Evolutionary conservation across 129 eudicot genomes (phyloP).

Genomic region (Saposhnikovia divaricata): DNA sequence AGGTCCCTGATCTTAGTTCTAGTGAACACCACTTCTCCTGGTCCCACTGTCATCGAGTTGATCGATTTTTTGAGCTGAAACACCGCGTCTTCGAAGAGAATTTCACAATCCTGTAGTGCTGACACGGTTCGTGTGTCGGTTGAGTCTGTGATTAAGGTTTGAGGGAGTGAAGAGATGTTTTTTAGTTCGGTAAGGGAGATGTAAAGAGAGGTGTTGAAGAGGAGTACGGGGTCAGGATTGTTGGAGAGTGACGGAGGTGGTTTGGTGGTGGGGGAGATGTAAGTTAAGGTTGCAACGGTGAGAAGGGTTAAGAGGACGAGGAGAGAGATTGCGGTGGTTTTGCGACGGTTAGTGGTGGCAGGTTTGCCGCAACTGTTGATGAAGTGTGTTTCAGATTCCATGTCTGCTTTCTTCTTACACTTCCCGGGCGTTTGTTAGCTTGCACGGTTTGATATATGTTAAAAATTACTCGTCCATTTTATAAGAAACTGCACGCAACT

Average conservation of each 20-base stretch:
- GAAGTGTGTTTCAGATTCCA: conserved; percentile 37
- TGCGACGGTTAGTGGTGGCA: conserved; percentile 23
- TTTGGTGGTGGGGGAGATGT: conserved; percentile 15
- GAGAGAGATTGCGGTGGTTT: conserved; percentile 21
- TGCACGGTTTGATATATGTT: background rate
- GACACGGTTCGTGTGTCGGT: conserved; percentile 27
- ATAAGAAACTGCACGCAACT: no score
- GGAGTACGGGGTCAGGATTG: conserved; percentile 26
- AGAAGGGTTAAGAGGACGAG: conserved; percentile 24
- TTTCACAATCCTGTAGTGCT: conserved; percentile 53
- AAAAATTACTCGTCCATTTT: no score
- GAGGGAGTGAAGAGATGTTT: conserved; percentile 40
- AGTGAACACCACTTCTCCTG: conserved; percentile 28
- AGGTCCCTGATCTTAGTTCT: conserved; percentile 38
- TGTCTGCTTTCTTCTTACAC: background rate
- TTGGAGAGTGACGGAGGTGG: conserved; percentile 18
- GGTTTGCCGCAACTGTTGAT: conserved; percentile 32
- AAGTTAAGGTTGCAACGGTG: conserved; percentile 14
- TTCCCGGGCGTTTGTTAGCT: background rate
- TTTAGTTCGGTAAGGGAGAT: conserved; percentile 21
- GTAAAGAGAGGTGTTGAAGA: conserved; percentile 47
- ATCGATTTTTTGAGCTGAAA: conserved; percentile 46
- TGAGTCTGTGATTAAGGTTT: conserved; percentile 26
- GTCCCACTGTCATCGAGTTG: conserved; percentile 22
- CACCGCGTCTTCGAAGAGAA: conserved; percentile 53